Conservation (phyloP, 768 basidiomycete species). For the Phlegmacium glaucopus region DNA sequence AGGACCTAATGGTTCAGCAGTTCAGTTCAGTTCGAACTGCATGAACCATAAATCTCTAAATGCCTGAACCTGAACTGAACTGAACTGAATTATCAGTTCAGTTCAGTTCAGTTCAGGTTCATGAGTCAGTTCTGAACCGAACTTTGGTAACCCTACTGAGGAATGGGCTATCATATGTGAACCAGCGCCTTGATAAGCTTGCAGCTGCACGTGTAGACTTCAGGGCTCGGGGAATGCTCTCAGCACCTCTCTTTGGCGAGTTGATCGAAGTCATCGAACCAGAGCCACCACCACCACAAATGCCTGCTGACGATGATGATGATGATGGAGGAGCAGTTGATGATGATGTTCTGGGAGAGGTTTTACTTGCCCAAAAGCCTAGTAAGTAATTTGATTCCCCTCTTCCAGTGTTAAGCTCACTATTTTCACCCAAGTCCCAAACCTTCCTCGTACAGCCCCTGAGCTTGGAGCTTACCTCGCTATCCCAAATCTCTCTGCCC, state of each 20-base stretch:
- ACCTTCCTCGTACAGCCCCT: too few relatives aligned
- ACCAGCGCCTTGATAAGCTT: constrained; percentile 20
- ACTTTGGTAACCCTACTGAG: too few relatives aligned
- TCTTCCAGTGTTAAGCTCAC: too few relatives aligned
- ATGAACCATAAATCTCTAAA: too few relatives aligned
- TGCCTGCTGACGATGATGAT: background rate
- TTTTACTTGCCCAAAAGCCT: constrained; percentile 4
- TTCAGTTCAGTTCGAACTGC: too few relatives aligned
- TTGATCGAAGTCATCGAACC: constrained; percentile 2
- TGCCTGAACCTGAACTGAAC: too few relatives aligned
- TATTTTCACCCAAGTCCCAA: too few relatives aligned
- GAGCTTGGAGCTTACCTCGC: background rate
- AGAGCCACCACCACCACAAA: background rate
- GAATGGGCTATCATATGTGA: too few relatives aligned
- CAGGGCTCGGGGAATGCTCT: constrained; percentile 7
- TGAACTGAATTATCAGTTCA: too few relatives aligned
- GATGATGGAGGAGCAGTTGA: constrained; percentile 11
- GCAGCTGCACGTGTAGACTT: constrained; percentile 3
- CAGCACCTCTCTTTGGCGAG: background rate
- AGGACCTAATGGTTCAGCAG: too few relatives aligned
- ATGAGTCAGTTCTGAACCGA: too few relatives aligned
- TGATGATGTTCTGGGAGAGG: constrained; percentile 8
- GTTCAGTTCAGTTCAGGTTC: too few relatives aligned
- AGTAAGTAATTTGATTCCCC: background rate
- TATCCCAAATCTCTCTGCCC: background rate